phyloP scores from a whole-genome alignment of 805 yeast genomes.

The Saccharomycopsis fibuligera region DNA sequence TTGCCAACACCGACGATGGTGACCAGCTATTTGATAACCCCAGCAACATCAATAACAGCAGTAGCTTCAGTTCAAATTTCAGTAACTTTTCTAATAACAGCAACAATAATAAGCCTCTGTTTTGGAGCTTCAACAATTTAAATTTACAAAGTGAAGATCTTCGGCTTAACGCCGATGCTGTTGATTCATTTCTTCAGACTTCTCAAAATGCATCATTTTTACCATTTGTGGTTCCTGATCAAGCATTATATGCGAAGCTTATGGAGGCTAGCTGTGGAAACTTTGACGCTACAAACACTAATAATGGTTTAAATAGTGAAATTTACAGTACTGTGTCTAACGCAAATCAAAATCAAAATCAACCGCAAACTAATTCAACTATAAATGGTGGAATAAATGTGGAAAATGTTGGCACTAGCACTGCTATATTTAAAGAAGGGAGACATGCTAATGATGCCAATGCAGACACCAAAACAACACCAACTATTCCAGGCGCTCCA shows the following conservation, averaged over 20 bases:
- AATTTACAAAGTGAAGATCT: conserved; percentile 2
- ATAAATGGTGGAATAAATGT: background rate
- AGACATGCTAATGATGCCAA: too few relatives aligned
- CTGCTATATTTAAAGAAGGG: background rate
- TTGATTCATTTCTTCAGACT: conserved; percentile 7
- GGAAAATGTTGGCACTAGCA: background rate
- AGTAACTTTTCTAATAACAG: too few relatives aligned
- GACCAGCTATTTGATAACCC: too few relatives aligned
- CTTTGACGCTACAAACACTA: background rate
- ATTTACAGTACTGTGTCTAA: background rate
- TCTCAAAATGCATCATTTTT: background rate
- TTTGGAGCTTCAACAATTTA: background rate
- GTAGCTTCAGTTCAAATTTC: too few relatives aligned
- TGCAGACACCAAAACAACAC: too few relatives aligned
- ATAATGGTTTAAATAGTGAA: background rate
- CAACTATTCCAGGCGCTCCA: background rate
- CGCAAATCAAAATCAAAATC: too few relatives aligned
- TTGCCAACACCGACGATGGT: too few relatives aligned
- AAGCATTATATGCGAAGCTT: too few relatives aligned
- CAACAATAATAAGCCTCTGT: too few relatives aligned
- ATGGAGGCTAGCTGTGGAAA: background rate
- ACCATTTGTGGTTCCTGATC: too few relatives aligned
- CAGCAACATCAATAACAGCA: too few relatives aligned
- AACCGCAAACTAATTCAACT: background rate
- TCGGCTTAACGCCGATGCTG: conserved; percentile 1